These are phyloP conservation scores for Ichthyophthirius multifiliis DNA, from an alignment of 169 alveolate genomes.

Conservation along the genomic window DNA sequence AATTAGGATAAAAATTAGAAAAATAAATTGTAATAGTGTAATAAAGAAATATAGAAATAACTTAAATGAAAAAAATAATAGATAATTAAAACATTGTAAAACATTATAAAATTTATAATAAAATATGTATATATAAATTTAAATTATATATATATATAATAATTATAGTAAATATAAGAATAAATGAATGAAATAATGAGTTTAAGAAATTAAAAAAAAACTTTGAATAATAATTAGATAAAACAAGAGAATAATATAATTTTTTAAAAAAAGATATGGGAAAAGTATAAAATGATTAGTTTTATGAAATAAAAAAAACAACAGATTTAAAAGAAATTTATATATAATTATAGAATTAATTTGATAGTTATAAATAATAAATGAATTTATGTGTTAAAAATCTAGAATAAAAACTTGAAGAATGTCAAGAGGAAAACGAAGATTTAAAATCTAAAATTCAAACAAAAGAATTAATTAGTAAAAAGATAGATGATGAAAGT, in stretches of 20 bases:
- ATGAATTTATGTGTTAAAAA: slow-evolving; percentile 1
- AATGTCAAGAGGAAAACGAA: slow-evolving; percentile 33
- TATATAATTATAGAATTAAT: background rate
- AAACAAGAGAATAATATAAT: slow-evolving; percentile 25
- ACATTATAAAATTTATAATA: background rate
- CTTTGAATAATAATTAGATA: slow-evolving; percentile 8
- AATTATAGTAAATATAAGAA: background rate
- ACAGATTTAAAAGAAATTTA: background rate
- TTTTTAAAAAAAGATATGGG: slow-evolving; percentile 14
- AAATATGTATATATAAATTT: too few species aligned
- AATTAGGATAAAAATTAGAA: slow-evolving; percentile 31
- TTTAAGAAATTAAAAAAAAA: slow-evolving; percentile 21
- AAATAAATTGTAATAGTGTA: slow-evolving; percentile 1
- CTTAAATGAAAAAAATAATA: slow-evolving; percentile 16
- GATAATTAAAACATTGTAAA: slow-evolving; percentile 19
- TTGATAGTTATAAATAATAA: background rate
- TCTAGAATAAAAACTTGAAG: slow-evolving; percentile 2
- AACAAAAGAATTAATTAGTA: slow-evolving; percentile 3
- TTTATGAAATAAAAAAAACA: slow-evolving; percentile 10
- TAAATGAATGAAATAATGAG: slow-evolving; percentile 29
- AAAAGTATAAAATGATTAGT: slow-evolving; percentile 8
- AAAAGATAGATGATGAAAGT: slow-evolving; percentile 29
- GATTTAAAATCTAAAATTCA: slow-evolving; percentile 18
- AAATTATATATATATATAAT: background rate
- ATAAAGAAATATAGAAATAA: slow-evolving; percentile 14